These are phyloP conservation scores for Mycena rebaudengoi DNA, from an alignment of 768 basidiomycete genomes.

Conservation along the genomic window DNA sequence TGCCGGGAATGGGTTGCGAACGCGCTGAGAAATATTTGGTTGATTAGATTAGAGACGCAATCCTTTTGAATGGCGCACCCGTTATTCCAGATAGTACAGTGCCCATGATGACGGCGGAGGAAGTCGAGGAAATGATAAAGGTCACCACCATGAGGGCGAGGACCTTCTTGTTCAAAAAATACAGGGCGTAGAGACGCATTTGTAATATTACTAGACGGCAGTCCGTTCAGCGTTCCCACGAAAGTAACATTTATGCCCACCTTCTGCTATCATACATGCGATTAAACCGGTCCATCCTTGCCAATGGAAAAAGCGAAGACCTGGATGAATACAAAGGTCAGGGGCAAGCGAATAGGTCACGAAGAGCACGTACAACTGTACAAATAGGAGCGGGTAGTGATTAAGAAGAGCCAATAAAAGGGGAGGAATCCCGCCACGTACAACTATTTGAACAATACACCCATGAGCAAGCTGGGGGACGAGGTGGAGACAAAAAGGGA, in stretches of 20 bases:
- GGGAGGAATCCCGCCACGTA: constrained; percentile 6
- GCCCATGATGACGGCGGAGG: constrained; percentile 60
- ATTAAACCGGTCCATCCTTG: constrained; percentile 69
- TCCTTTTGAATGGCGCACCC: constrained; percentile 39
- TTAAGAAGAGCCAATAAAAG: not conserved
- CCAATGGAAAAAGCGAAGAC: constrained; percentile 60
- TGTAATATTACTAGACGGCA: constrained; percentile 60
- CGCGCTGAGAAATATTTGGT: not conserved
- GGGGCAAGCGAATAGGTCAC: constrained; percentile 7
- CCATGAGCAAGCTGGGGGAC: not conserved
- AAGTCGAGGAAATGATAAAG: constrained; percentile 49
- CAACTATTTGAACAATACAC: constrained; percentile 24
- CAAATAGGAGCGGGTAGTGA: constrained; percentile 13
- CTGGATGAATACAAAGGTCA: constrained; percentile 33
- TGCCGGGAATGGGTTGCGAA: constrained; percentile 28
- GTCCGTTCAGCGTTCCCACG: not conserved
- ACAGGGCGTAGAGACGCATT: constrained; percentile 70
- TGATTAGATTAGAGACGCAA: not conserved
- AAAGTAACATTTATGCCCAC: constrained; percentile 38
- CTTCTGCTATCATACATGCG: constrained; percentile 62
- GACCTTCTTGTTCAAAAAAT: constrained; percentile 59
- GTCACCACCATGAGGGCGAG: constrained; percentile 53
- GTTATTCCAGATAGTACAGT: constrained; percentile 47
- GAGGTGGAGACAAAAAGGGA: constrained; percentile 7
- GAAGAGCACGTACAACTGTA: constrained; percentile 42